phyloP scores from a whole-genome alignment of 176 grass and related monocot species.

The Eleusine coracana region DNA sequence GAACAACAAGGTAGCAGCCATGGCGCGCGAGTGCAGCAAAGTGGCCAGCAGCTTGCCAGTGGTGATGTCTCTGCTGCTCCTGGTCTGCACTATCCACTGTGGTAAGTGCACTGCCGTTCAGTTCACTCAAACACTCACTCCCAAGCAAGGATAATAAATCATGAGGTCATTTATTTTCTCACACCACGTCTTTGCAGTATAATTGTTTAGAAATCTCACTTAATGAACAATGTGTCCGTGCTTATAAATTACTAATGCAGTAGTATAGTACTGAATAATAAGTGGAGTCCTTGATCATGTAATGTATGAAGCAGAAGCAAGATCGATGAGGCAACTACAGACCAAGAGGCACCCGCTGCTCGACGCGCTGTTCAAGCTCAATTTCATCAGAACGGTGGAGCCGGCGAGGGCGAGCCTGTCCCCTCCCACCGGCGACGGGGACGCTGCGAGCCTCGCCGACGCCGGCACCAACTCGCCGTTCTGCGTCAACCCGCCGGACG shows the following conservation, averaged over 20 bases:
- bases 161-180: too few relatives aligned
- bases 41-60: neutral
- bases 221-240: neutral
- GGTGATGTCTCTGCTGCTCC: conserved; percentile 10
- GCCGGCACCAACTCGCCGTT: conserved; percentile 41
- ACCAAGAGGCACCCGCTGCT: conserved; percentile 45
- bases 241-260: neutral
- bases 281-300: neutral
- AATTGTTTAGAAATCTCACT: neutral
- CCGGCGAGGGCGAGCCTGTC: neutral
- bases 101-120: conserved; percentile 43
- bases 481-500: conserved; percentile 54
- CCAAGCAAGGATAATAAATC: neutral
- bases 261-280: neutral
- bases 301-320: conserved; percentile 55
- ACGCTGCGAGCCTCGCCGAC: conserved; percentile 33
- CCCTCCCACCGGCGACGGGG: neutral
- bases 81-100: conserved; percentile 15
- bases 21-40: conserved; percentile 33
- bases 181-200: neutral
- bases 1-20: neutral
- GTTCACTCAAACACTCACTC: neutral
- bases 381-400: conserved; percentile 48
- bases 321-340: conserved; percentile 28
- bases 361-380: conserved; percentile 54